Conservation (phyloP, 1,284 basidiomycete genomes). For the Retiboletus flavoniger region DNA sequence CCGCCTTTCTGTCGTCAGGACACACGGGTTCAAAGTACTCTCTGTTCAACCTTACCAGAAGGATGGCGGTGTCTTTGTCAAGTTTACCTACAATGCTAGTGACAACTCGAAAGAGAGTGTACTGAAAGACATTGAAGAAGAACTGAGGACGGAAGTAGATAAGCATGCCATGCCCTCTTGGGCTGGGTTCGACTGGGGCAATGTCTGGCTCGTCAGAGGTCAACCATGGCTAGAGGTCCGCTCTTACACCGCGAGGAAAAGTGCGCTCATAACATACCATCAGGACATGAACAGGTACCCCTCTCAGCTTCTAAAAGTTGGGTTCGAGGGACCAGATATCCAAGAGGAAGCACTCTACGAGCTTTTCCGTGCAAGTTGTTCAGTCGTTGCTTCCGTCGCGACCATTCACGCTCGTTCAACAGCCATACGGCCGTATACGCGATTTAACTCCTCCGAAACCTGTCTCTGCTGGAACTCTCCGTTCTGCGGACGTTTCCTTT, state of each 20-base stretch:
- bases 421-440: constrained; percentile 83
- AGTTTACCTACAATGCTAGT: constrained; percentile 62
- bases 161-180: constrained; percentile 63
- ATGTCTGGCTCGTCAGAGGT: constrained; percentile 80
- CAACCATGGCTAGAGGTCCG: constrained; percentile 81
- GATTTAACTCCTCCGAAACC: constrained; percentile 65
- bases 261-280: constrained; percentile 29
- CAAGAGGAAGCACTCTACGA: constrained; percentile 75
- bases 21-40: constrained; percentile 56
- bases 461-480: constrained; percentile 65
- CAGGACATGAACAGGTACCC: constrained; percentile 87
- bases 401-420: constrained; percentile 18
- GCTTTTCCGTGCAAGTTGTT: constrained; percentile 59
- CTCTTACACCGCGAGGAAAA: not conserved
- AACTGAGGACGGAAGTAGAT: constrained; percentile 42
- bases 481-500: constrained; percentile 66
- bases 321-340: constrained; percentile 85
- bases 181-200: constrained; percentile 52
- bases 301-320: constrained; percentile 68
- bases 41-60: constrained; percentile 65
- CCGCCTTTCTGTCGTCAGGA: constrained; percentile 50
- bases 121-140: constrained; percentile 49
- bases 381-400: constrained; percentile 3
- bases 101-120: constrained; percentile 37
- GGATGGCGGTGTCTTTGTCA: constrained; percentile 86